Evolutionary conservation across 495 filamentous ascomycete species (phyloP).

Genomic region (Penicillium desertorum): DNA sequence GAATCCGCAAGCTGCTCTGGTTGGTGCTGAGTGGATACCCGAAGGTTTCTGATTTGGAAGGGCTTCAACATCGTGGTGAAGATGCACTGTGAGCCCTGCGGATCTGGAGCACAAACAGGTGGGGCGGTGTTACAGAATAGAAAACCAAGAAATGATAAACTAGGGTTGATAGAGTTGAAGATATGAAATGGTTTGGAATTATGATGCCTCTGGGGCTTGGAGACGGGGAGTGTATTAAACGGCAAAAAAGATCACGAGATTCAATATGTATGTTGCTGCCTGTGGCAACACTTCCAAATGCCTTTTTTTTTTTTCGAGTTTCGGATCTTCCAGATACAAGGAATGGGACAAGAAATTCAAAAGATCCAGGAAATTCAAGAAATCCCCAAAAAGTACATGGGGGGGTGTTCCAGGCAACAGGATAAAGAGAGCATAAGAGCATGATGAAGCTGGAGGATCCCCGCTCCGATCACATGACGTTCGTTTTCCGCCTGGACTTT

Average conservation of each 20-base stretch:
- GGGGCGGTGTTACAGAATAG: constrained; percentile 17
- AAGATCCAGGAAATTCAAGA: neutral
- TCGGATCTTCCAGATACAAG: neutral
- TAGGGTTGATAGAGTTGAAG: constrained; percentile 2
- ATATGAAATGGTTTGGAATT: constrained; percentile 5
- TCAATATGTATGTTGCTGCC: constrained; percentile 26
- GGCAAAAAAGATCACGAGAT: constrained; percentile 12
- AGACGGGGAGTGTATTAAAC: constrained; percentile 7
- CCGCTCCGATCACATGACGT: constrained; percentile 9
- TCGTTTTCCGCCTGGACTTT: neutral
- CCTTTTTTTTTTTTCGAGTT: neutral
- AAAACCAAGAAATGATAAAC: neutral
- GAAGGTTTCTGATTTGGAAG: constrained; percentile 45
- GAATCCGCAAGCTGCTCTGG: neutral
- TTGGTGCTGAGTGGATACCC: constrained; percentile 19
- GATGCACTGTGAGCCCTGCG: constrained; percentile 1
- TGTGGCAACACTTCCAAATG: constrained; percentile 14
- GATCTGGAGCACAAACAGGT: constrained; percentile 8
- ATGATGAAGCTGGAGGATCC: constrained; percentile 5
- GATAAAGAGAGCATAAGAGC: constrained; percentile 1
- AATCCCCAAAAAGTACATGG: neutral
- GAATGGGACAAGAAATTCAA: neutral
- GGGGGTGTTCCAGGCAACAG: constrained; percentile 17
- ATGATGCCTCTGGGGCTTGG: constrained; percentile 6
- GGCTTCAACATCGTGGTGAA: constrained; percentile 40